phyloP scores from a whole-genome alignment of 495 filamentous ascomycete species.

The Paragyromitra xinjiangensis region DNA sequence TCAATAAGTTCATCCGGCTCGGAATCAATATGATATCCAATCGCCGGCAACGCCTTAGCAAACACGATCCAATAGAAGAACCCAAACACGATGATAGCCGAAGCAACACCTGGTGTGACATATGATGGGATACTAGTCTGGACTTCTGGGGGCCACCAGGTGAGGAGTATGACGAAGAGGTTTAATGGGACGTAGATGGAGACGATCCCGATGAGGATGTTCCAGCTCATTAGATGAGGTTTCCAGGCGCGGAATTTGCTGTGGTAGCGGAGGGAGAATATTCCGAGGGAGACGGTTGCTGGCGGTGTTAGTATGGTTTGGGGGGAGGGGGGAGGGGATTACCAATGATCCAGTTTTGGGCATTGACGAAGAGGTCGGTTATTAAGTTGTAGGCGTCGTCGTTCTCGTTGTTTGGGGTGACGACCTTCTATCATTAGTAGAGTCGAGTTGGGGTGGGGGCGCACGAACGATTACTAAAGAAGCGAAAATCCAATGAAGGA shows the following conservation, averaged over 20 bases:
- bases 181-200: constrained; percentile 40
- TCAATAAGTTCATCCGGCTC: constrained; percentile 47
- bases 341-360: constrained; percentile 48
- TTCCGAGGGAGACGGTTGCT: constrained; percentile 40
- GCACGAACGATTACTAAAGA: constrained; percentile 35
- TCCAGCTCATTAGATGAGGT: constrained; percentile 37
- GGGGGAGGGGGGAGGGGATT: background rate
- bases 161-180: constrained; percentile 43
- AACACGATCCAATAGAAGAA: constrained; percentile 48
- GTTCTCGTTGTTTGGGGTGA: constrained; percentile 39
- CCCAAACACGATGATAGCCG: constrained; percentile 41
- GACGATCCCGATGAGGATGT: constrained; percentile 35
- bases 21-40: constrained; percentile 49
- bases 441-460: background rate
- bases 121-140: constrained; percentile 35
- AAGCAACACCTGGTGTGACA: constrained; percentile 40
- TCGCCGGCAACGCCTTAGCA: constrained; percentile 36
- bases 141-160: constrained; percentile 42
- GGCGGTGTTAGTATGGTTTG: background rate
- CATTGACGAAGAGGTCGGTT: constrained; percentile 44
- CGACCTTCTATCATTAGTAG: constrained; percentile 11
- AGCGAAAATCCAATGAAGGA: constrained; percentile 47
- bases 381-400: constrained; percentile 46
- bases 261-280: constrained; percentile 38
- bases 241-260: constrained; percentile 35